Base-by-base conservation (phyloP, 2,329 filamentous ascomycete genomes). In the Exutisphaerella laricina region DNA sequence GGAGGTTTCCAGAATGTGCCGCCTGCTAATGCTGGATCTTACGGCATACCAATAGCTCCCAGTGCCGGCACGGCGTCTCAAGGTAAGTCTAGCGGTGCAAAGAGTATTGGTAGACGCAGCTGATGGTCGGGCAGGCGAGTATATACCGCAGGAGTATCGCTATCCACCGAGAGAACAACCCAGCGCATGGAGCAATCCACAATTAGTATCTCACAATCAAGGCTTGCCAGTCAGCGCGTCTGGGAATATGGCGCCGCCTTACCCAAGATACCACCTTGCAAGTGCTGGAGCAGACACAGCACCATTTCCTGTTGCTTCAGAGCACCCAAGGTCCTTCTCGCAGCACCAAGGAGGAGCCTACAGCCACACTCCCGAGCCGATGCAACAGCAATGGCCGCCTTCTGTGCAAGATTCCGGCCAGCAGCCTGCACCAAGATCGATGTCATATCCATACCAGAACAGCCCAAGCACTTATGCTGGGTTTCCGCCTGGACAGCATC, bases 281-380 rank as follows among this genome's bases (percentile, higher is more conserved):
- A 41, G 26, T 13, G 31, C 26, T 12, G 26, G 36, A 38, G 43
- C n/a, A 30, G 43, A 46, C 21, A 46, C 43, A 2, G 38, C 38
- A 29, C 43, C 38, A 8, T 46, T 41, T 21, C 38, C 43, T 12
- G 33, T 25, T 4, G 13, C 43, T 12, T 14, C 38, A 16, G 38
- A 46, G 12, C 38, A 32, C 18, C 28, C 17, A 14, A 26, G 12
- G 10, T 17, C 18, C 14, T 16, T 12, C 28, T 8, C 14, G 13
- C 35, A 30, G 17, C 28, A 41, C n/a, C 33, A 35, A 7, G 5
- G n/a, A 20, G 32, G 36, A 17, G 17, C n/a, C 16, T 36, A 31
- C 17, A 25, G 25, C 26, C 38, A 41, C 20, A 36, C 23, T 7
- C 33, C 38, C 22, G 25, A 36, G 12, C 28, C 34, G n/a, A 31